Percentiles rank a stretch among this genome's conserved stretches.
Evolutionary conservation across 768 basidiomycete genomes (phyloP).

Genomic region (Russula brevipes): DNA sequence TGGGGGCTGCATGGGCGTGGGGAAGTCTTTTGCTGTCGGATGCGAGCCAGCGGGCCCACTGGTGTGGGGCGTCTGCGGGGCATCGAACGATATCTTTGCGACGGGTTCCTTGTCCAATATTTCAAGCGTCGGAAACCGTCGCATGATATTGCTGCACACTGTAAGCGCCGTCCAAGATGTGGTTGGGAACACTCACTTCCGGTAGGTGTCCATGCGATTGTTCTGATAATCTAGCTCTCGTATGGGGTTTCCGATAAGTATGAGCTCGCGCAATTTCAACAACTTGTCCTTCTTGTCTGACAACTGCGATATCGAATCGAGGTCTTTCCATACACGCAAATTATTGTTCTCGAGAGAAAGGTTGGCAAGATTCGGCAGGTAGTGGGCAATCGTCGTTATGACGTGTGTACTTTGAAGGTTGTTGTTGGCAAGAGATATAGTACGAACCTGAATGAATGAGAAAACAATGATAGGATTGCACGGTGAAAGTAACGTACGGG

Average conservation of each 20-base stretch:
- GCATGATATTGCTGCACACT: conserved; percentile 60
- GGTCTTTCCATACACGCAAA: conserved; percentile 62
- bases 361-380: conserved; percentile 74
- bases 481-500: conserved; percentile 41
- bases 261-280: conserved; percentile 61
- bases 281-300: conserved; percentile 56
- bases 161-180: conserved; percentile 10
- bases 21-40: conserved; percentile 68
- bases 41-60: conserved; percentile 34
- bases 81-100: conserved; percentile 73
- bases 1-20: conserved; percentile 64
- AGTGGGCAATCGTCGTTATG: conserved; percentile 59
- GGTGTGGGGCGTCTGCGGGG: conserved; percentile 50
- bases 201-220: conserved; percentile 58
- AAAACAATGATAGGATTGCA: neutral
- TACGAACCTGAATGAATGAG: conserved; percentile 49
- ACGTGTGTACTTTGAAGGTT: conserved; percentile 56
- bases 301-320: conserved; percentile 60
- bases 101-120: conserved; percentile 83
- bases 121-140: conserved; percentile 74
- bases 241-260: conserved; percentile 72
- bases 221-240: conserved; percentile 54
- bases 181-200: conserved; percentile 45
- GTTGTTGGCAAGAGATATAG: conserved; percentile 81
- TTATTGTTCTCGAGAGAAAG: conserved; percentile 77